Base-by-base conservation (phyloP, 495 filamentous ascomycete species). In the Rusavskia elegans region DNA sequence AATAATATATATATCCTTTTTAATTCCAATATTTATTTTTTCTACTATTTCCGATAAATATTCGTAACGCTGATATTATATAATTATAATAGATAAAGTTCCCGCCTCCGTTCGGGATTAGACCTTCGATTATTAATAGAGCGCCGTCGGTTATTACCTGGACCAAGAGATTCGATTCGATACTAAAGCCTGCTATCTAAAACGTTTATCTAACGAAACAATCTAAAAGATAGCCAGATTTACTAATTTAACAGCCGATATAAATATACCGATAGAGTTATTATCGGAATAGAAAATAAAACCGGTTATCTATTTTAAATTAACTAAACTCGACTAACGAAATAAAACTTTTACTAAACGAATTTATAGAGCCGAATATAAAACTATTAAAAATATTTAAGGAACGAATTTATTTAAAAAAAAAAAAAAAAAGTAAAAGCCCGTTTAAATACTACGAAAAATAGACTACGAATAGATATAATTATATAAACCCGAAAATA, bases 91-190 rank as follows among this genome's bases (percentile, higher is more conserved):
- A 50, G 32, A 50, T 32, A 50, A 23, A 14, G 32, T 23, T 50
- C 48, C 35, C 48, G 25, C 48, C 9, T 50, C 48, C 2, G 32
- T 50, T 14, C 23, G 48, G 38, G 48, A 50, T 50, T 32, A 50
- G 48, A 19, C 38, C 32, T 50, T 50, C 38, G 48, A 50, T 23
- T 32, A 39, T 23, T 3, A 50, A n/a, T 23, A 39, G 17, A 32
- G 32, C 16, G 32, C 32, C 3, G 48, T 50, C 48, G n/a, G 32
- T 3, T 50, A 50, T 19, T 27, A 48, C 38, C 45, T 35, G 25
- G 44, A 54, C 37, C 29, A 54, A 20, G 52, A 54, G 42, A 25
- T 54, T 32, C 44, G 27, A 41, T 49, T 49, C 30, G 44, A 54
- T 20, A 54, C 32, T 14, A 19, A 54, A 17, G 7, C 45, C 44